Evolutionary conservation across 768 basidiomycete genomes (phyloP).

Genomic region (Podaxis sp.): DNA sequence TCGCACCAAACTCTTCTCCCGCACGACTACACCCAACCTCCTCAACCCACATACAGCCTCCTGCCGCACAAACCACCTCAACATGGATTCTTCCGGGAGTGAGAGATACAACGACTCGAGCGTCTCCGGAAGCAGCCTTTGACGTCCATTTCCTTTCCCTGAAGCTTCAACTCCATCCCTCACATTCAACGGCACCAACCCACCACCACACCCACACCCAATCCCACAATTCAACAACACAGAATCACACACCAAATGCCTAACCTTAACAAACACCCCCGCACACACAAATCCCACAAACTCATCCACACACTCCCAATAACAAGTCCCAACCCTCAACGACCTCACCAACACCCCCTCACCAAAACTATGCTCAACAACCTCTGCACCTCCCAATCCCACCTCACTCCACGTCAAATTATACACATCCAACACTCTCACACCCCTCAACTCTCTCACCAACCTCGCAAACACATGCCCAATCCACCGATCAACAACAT

Average conservation of each 20-base stretch:
- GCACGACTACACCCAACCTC: background rate
- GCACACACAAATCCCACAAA: constrained; percentile 3
- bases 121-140: background rate
- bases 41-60: background rate
- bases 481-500: constrained; percentile 5
- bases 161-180: background rate
- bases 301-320: constrained; percentile 6
- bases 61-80: background rate
- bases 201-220: background rate
- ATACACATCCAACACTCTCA: constrained; percentile 1
- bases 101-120: background rate
- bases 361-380: background rate
- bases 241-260: constrained; percentile 3
- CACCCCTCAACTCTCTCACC: background rate
- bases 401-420: constrained; percentile 8
- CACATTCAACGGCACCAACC: no score
- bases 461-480: background rate
- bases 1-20: background rate
- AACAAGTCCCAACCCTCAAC: constrained; percentile 8
- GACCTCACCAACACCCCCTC: background rate
- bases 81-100: constrained; percentile 2
- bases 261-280: background rate
- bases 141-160: background rate
- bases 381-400: background rate
- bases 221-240: constrained; percentile 7